Evolutionary conservation across 305 asterid species (phyloP).

Genomic region (Fraxinus albicans): DNA sequence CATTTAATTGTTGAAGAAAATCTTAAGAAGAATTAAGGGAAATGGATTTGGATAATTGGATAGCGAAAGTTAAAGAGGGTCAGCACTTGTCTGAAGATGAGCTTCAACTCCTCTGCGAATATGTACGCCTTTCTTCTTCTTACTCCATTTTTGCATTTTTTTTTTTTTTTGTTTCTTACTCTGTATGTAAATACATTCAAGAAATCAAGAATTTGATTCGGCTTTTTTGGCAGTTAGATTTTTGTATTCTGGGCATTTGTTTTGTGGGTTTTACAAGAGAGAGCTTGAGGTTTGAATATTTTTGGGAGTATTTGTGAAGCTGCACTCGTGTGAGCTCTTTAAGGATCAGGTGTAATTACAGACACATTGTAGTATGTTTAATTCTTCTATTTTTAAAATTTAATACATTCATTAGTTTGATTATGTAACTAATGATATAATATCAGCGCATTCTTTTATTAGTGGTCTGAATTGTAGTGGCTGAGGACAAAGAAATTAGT

Average conservation of each 20-base stretch:
- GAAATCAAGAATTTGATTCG: slow-evolving; percentile 5
- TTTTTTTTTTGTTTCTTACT: background rate
- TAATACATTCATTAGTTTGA: background rate
- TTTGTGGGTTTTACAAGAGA: background rate
- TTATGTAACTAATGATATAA: background rate
- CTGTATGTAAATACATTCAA: background rate
- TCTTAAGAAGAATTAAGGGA: slow-evolving; percentile 17
- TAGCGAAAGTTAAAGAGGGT: slow-evolving; percentile 79
- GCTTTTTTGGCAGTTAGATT: slow-evolving; percentile 27
- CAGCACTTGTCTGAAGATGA: slow-evolving; percentile 96
- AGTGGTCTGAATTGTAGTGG: background rate
- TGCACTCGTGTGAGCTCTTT: background rate
- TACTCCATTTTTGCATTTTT: background rate
- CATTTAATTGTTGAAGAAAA: background rate
- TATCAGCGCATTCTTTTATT: background rate
- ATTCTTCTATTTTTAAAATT: background rate
- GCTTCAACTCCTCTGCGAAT: slow-evolving; percentile 98
- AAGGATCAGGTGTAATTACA: background rate
- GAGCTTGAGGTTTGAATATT: background rate
- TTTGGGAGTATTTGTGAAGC: background rate
- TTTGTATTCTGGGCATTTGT: background rate
- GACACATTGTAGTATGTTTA: background rate
- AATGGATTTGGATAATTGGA: slow-evolving; percentile 97
- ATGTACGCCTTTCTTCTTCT: slow-evolving; percentile 43
- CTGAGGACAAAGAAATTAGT: background rate